Base-by-base conservation (phyloP, 441 rosid genomes). In the Gossypium schwendimanii region DNA sequence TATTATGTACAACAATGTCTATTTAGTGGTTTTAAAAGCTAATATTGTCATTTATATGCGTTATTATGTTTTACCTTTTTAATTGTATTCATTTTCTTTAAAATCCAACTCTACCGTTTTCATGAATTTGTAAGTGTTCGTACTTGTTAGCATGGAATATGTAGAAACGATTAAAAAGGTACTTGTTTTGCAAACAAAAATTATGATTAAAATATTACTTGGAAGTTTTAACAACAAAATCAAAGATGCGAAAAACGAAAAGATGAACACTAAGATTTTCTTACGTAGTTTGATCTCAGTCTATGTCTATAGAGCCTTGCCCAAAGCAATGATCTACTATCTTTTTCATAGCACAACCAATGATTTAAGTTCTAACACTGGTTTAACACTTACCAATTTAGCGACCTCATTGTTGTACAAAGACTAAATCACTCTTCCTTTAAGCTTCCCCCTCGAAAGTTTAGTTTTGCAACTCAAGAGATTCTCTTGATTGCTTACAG, bases 21-120 rank as follows among this genome's bases (percentile, higher is more conserved):
- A 9, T 41, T 41, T 41, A 41, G 47, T 41, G 47, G 47, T 10
- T 41, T 41, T 41, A 20, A 62, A 39, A 63, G n/a, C 67, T 45
- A 47, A 65, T 45, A n/a, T 52, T 45, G 70, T 23, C 15, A 31
- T 47, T 47, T 33, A 92, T 41, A 41, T 41, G 47, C 14, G 14
- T 41, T 41, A 10, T 41, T 41, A 41, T 41, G 47, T 41, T 41
- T 41, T 47, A 45, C 7, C 50, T 14, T 24, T 15, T 23, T 23
- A 66, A 47, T 36, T 8, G 39, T 10, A 20, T 21, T 24, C 12
- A 66, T 47, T 66, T 47, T 58, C 17, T 24, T 58, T 58, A 6
- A 58, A 58, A 58, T 24, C 39, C 18, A 5, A 58, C 36, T 57
- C 17, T 23, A 26, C 18, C 18, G 26, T 11, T 58, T 58, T 58